Evolutionary conservation across 2,329 filamentous ascomycete species (phyloP).

Genomic region (Ceratocystis cubensis): DNA sequence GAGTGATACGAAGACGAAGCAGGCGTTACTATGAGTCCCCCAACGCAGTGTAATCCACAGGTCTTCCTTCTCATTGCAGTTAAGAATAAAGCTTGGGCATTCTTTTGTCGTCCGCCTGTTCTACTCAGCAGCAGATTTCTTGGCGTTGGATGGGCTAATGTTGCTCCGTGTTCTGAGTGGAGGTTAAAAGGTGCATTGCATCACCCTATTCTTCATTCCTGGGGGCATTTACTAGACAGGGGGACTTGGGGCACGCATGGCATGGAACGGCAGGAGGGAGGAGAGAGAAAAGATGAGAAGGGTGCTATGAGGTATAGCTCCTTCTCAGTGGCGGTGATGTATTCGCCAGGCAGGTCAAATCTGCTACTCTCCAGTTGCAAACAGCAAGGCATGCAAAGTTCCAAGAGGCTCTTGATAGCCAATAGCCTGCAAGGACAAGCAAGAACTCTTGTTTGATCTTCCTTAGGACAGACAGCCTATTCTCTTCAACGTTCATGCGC

Average conservation of each 20-base stretch:
- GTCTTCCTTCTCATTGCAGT: too few species aligned
- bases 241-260: background rate
- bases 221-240: background rate
- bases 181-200: background rate
- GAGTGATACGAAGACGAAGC: too few species aligned
- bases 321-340: too few species aligned
- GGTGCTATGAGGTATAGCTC: background rate
- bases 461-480: too few species aligned
- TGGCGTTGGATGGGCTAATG: background rate
- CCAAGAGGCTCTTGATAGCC: background rate
- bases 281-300: background rate
- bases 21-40: too few species aligned
- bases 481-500: too few species aligned
- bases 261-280: background rate
- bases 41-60: too few species aligned
- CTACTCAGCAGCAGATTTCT: background rate
- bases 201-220: background rate
- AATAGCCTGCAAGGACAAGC: background rate
- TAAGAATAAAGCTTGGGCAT: too few species aligned
- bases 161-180: background rate
- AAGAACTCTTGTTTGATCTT: too few species aligned
- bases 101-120: too few species aligned
- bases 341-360: too few species aligned
- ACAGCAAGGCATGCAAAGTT: background rate
- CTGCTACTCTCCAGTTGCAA: too few species aligned